phyloP scores from a whole-genome alignment of 345 rosid genomes.

The Capsella bursapastoris region DNA sequence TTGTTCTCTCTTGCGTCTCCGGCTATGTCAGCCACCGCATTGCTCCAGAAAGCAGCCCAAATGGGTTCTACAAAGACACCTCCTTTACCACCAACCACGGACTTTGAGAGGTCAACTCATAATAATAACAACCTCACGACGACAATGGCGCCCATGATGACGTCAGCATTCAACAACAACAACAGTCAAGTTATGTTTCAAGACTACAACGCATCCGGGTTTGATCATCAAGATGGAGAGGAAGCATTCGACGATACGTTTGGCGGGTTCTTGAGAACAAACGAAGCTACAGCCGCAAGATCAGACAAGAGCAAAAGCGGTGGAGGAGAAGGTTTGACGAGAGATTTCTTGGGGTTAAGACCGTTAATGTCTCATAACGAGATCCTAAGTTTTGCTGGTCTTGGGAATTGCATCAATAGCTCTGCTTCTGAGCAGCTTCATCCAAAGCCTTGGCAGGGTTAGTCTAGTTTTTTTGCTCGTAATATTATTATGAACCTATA shows the following conservation, averaged over 20 bases:
- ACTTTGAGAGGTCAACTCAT: slow-evolving; percentile 38
- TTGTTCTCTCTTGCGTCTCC: slow-evolving; percentile 50
- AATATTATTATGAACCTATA: slow-evolving; percentile 14
- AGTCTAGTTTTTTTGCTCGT: slow-evolving; percentile 37
- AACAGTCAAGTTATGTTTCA: slow-evolving; percentile 51
- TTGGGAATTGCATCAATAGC: slow-evolving; percentile 60
- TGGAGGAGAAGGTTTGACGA: slow-evolving; percentile 64
- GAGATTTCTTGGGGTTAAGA: slow-evolving; percentile 87
- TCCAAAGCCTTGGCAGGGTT: slow-evolving; percentile 69
- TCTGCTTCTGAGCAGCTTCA: slow-evolving; percentile 55
- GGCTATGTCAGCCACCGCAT: slow-evolving; percentile 88
- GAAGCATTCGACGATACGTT: slow-evolving; percentile 53
- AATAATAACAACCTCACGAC: slow-evolving; percentile 37
- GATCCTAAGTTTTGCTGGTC: slow-evolving; percentile 69
- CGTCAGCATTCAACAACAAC: slow-evolving; percentile 38
- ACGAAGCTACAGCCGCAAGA: slow-evolving; percentile 23
- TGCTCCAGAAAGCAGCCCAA: slow-evolving; percentile 88
- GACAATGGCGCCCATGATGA: slow-evolving; percentile 47
- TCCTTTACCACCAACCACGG: slow-evolving; percentile 44
- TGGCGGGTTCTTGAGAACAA: slow-evolving; percentile 53
- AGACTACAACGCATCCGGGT: slow-evolving; percentile 51
- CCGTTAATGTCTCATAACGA: slow-evolving; percentile 71
- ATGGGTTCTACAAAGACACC: slow-evolving; percentile 73
- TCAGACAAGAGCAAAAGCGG: slow-evolving; percentile 35
- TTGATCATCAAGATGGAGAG: slow-evolving; percentile 38